Percentiles rank a stretch among this genome's conserved stretches.
phyloP scores from a whole-genome alignment of 768 basidiomycete genomes.

The Lentinula guzmanii region DNA sequence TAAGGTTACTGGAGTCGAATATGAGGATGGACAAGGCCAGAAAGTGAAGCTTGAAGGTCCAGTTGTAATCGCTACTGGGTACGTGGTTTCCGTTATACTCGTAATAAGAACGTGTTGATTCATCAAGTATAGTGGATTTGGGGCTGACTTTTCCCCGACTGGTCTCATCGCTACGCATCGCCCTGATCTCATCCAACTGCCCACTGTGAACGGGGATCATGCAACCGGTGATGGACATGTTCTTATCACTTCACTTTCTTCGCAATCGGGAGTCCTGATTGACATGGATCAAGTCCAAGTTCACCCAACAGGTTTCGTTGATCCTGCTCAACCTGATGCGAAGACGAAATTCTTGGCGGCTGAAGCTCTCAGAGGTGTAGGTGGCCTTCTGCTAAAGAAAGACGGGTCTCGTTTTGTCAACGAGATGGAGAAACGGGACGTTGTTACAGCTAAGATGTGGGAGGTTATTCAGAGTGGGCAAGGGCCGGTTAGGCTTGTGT shows the following conservation, averaged over 20 bases:
- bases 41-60: conserved; percentile 7
- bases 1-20: conserved; percentile 18
- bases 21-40: conserved; percentile 11
- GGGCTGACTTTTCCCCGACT: conserved; percentile 16
- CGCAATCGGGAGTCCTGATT: conserved; percentile 8
- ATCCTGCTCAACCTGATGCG: conserved; percentile 64
- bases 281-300: conserved; percentile 22
- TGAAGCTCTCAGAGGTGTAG: conserved; percentile 77
- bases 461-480: conserved; percentile 12
- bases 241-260: conserved; percentile 12
- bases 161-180: conserved; percentile 16
- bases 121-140: conserved; percentile 15
- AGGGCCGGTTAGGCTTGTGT: conserved; percentile 17
- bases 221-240: conserved; percentile 20
- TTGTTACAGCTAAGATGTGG: conserved; percentile 18
- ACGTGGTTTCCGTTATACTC: not conserved
- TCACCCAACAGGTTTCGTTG: conserved; percentile 71
- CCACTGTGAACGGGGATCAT: conserved; percentile 21
- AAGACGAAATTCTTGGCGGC: conserved; percentile 79
- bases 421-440: conserved; percentile 58
- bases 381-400: conserved; percentile 66
- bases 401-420: conserved; percentile 68
- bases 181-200: conserved; percentile 18
- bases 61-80: conserved; percentile 19
- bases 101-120: not conserved